A percentile compares a stretch with the other conserved stretches of the same genome.
Evolutionary conservation across 208 protist genomes (phyloP).

Genomic region (Crithidia thermophila): DNA sequence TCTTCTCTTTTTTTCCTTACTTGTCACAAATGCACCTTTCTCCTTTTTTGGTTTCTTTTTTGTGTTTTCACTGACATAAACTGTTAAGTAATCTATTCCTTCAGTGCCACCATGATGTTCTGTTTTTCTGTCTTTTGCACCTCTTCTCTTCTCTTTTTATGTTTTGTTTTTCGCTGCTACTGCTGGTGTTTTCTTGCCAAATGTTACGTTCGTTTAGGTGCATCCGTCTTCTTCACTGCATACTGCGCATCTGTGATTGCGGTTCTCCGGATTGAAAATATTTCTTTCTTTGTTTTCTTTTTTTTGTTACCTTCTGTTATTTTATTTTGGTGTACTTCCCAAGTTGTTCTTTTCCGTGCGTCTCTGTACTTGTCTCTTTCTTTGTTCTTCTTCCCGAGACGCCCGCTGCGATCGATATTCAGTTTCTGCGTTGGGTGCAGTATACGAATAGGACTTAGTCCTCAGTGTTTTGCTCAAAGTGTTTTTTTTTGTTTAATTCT

Average conservation of each 20-base stretch:
- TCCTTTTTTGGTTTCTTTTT: not conserved
- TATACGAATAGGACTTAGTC: too few species aligned
- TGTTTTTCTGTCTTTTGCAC: not conserved
- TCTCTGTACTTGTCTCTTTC: not conserved
- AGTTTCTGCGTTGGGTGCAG: too few species aligned
- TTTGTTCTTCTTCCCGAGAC: not conserved
- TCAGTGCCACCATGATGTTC: too few species aligned
- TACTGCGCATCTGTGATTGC: too few species aligned
- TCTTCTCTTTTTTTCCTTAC: constrained; percentile 12
- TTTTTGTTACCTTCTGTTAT: not conserved
- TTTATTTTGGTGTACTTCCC: not conserved
- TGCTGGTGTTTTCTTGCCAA: not conserved
- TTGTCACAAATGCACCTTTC: not conserved
- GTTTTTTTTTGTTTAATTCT: too few species aligned
- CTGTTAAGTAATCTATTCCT: too few species aligned
- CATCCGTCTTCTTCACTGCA: too few species aligned
- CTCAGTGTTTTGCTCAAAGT: too few species aligned
- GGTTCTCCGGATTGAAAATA: too few species aligned
- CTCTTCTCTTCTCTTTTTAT: not conserved
- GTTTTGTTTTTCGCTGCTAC: constrained; percentile 9
- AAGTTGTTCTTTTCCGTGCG: not conserved
- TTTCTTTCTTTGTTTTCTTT: constrained; percentile 7
- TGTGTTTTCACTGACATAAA: too few species aligned
- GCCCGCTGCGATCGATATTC: not conserved
- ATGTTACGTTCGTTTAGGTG: too few species aligned